Conservation (phyloP, 192 early-diverging fungal genomes). For the Coemansia sp. region DNA sequence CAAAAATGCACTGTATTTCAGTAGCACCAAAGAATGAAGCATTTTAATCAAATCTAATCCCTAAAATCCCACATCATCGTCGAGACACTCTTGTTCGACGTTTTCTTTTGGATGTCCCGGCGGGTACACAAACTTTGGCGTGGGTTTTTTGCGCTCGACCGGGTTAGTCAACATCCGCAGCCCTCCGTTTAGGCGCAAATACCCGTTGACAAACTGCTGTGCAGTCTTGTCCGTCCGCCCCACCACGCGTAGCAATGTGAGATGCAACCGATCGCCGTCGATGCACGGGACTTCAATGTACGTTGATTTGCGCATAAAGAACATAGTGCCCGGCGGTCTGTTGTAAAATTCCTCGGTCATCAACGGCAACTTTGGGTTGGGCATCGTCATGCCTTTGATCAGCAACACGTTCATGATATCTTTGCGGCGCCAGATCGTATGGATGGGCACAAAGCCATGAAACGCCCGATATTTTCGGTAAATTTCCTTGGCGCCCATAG, state of each 20-base stretch:
- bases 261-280: conserved; percentile 16
- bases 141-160: conserved; percentile 11
- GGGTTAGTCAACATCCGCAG: conserved; percentile 21
- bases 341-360: conserved; percentile 3
- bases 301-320: conserved; percentile 14
- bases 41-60: background rate
- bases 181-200: conserved; percentile 11
- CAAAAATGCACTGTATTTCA: background rate
- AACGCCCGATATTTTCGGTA: conserved; percentile 67
- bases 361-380: conserved; percentile 2
- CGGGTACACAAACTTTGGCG: conserved; percentile 40
- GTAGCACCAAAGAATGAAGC: background rate
- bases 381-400: conserved; percentile 10
- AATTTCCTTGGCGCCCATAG: conserved; percentile 58
- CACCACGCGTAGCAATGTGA: background rate
- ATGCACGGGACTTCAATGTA: conserved; percentile 36
- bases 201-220: conserved; percentile 18
- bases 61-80: background rate
- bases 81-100: background rate
- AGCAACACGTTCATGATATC: conserved; percentile 10
- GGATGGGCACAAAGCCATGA: conserved; percentile 13
- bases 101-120: conserved; percentile 7
- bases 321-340: conserved; percentile 25
- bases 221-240: conserved; percentile 14
- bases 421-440: conserved; percentile 25